Conservation (phyloP, 1,284 basidiomycete species). For the Cryptococcus sp. region DNA sequence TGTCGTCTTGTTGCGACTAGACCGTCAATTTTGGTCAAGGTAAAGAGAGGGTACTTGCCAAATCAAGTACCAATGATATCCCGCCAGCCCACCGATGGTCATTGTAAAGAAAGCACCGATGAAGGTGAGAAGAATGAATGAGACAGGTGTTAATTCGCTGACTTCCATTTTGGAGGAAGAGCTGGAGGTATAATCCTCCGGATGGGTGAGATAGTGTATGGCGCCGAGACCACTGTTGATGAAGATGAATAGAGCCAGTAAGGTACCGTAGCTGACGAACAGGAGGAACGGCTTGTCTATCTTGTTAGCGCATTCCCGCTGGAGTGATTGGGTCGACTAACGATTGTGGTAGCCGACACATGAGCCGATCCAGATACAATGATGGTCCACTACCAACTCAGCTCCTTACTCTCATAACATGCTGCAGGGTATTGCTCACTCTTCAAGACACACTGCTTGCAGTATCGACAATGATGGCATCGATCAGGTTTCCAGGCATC, state of each 20-base stretch:
- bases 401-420: background rate
- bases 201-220: slow-evolving; percentile 59
- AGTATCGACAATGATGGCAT: slow-evolving; percentile 73
- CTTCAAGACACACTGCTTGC: slow-evolving; percentile 74
- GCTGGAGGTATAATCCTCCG: background rate
- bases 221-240: slow-evolving; percentile 58
- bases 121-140: slow-evolving; percentile 64
- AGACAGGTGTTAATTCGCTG: slow-evolving; percentile 52
- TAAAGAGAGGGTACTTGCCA: slow-evolving; percentile 53
- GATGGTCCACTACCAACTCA: slow-evolving; percentile 59
- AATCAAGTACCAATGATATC: slow-evolving; percentile 74
- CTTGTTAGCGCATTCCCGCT: background rate
- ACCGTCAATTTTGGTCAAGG: background rate
- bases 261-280: slow-evolving; percentile 64
- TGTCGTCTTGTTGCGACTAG: slow-evolving; percentile 79
- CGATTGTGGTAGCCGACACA: slow-evolving; percentile 79
- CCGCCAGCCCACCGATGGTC: slow-evolving; percentile 68
- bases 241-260: slow-evolving; percentile 62
- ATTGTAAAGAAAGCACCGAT: slow-evolving; percentile 61
- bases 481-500: slow-evolving; percentile 65
- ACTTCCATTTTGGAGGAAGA: background rate
- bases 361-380: slow-evolving; percentile 80
- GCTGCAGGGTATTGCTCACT: slow-evolving; percentile 57
- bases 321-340: slow-evolving; percentile 9
- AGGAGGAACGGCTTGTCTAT: slow-evolving; percentile 73